Evolutionary conservation across 108 stramenopile species (phyloP).

Genomic region (Nitzschia sp.): DNA sequence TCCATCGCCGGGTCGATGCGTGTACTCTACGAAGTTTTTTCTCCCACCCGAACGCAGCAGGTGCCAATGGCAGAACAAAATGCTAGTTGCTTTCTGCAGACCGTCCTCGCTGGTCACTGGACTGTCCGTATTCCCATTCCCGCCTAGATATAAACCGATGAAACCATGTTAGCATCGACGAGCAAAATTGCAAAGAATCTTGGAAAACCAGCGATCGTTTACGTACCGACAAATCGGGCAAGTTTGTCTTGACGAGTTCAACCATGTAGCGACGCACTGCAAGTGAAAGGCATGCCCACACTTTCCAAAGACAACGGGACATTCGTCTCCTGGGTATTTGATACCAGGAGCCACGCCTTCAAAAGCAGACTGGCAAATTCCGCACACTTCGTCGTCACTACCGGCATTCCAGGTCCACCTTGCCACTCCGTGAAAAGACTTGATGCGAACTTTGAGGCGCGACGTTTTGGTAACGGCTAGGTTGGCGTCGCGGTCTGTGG

Average conservation of each 20-base stretch:
- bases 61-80: too few relatives aligned
- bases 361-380: constrained; percentile 90
- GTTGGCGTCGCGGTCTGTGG: neutral
- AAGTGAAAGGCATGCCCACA: constrained; percentile 73
- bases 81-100: constrained; percentile 5
- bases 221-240: constrained; percentile 60
- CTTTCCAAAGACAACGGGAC: constrained; percentile 88
- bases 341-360: constrained; percentile 86
- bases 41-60: too few relatives aligned
- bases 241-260: constrained; percentile 47
- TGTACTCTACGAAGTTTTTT: too few relatives aligned
- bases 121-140: constrained; percentile 87
- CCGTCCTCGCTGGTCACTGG: constrained; percentile 20
- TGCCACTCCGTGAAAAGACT: constrained; percentile 79
- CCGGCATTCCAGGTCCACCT: constrained; percentile 87
- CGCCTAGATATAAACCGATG: constrained; percentile 48
- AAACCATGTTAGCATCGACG: too few relatives aligned
- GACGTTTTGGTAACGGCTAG: neutral
- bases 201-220: neutral
- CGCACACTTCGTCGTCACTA: constrained; percentile 76
- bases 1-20: too few relatives aligned
- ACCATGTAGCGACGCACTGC: constrained; percentile 82
- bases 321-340: constrained; percentile 91
- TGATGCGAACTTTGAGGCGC: constrained; percentile 68
- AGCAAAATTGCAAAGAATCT: neutral